Evolutionary conservation across 352 stramenopile genomes (phyloP).

Genomic region (Phytophthora pinifolia): DNA sequence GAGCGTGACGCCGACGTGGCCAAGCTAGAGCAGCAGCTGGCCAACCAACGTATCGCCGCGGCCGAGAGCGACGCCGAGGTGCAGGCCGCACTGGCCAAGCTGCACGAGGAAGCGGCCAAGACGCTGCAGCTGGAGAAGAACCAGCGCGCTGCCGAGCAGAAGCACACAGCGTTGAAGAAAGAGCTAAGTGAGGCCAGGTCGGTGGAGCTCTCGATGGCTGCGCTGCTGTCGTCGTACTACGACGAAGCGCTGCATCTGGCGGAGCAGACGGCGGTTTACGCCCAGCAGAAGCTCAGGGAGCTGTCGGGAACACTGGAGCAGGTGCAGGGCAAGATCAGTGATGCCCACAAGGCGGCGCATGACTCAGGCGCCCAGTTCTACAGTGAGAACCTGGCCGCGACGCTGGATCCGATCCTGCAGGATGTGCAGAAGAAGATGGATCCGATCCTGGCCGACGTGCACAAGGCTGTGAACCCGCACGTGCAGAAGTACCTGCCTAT

Average conservation of each 20-base stretch:
- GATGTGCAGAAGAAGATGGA: constrained; percentile 58
- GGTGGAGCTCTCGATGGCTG: constrained; percentile 60
- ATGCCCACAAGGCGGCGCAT: constrained; percentile 46
- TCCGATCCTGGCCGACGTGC: constrained; percentile 56
- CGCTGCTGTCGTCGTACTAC: constrained; percentile 78
- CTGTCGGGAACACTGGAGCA: constrained; percentile 48
- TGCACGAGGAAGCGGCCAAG: constrained; percentile 32
- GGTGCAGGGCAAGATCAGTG: constrained; percentile 48
- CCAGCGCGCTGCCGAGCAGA: constrained; percentile 42
- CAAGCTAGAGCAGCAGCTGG: constrained; percentile 33
- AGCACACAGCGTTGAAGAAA: constrained; percentile 56
- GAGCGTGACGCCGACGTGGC: constrained; percentile 9
- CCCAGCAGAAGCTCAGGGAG: constrained; percentile 50
- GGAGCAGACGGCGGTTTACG: constrained; percentile 30
- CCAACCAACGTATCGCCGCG: constrained; percentile 12
- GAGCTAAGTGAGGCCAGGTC: constrained; percentile 51
- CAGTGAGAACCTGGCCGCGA: constrained; percentile 61
- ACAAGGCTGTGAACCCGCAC: constrained; percentile 50
- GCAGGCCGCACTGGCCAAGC: constrained; percentile 31
- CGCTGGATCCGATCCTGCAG: constrained; percentile 61
- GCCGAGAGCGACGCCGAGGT: constrained; percentile 33
- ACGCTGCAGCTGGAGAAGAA: constrained; percentile 28
- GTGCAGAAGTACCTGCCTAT: constrained; percentile 56
- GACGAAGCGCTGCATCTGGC: constrained; percentile 71
- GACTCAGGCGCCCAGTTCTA: constrained; percentile 65